Evolutionary conservation across 805 yeast genomes (phyloP), one percentile per base, ranked within the genome.

Genomic region (Ogataea salicorniae): DNA sequence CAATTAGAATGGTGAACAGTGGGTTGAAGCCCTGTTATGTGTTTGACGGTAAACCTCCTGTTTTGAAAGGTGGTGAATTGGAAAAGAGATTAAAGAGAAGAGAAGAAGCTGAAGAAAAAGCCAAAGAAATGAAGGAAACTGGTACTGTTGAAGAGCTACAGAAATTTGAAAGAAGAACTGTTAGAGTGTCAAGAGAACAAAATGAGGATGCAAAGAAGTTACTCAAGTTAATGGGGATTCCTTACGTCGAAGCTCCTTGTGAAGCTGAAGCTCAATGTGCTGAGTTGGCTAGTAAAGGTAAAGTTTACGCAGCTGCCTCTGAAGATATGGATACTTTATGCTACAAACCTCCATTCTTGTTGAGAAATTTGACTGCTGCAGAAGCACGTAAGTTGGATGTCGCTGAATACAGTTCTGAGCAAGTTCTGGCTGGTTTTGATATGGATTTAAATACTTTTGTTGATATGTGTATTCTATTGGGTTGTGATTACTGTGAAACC

Each of bases 211-310:
- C 97, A 18, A 88, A 89, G 66, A 74, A 78, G 52, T 69, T 94
- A 46, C 72, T 94, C 47, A 78, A 73, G 43, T 69, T 92, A 34
- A 94, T 94, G 99, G 99, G 99, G 0, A 86, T 94, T 43, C 99
- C 99, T 2, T 87, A 73, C 57, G 85, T 94, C 5, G 82, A 81
- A 46, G 98, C 99, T 0, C 99, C 99, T 1, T 84, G 97, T 63
- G 99, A 94, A 67, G 99, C 99, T 2, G 99, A 94, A 65, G 96
- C 99, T 0, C 98, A 94, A 60, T 94, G 99, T 72, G 98, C 99
- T 0, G 94, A 82, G 53, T 69, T 94, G 42, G 97, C 97, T 4
- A 79, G 81, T 48, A 79, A 81, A 13, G 97, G 96, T 2, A 90
- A 89, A 61, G 98, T 92, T 0, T 94, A 83, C 63, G 99, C 96